Conservation (phyloP, 2,329 filamentous ascomycete genomes). For the Trichophyton rubrum region DNA sequence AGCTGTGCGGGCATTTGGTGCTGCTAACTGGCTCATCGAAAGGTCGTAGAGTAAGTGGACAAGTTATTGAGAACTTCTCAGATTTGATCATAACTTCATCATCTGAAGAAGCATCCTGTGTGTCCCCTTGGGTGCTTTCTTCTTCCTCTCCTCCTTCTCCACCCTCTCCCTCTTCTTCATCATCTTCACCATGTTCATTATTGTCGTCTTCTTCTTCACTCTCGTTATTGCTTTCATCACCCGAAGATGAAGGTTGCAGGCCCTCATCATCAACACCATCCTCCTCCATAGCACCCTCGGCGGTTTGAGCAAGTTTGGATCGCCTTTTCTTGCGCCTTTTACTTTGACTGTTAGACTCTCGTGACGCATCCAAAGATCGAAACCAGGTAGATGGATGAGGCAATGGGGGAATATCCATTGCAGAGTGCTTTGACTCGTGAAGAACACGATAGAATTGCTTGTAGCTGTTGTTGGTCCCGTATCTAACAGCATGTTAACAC, state of each 20-base stretch:
- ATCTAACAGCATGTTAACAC: slow-evolving; percentile 23
- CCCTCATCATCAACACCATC: background rate
- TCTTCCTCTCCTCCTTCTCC: slow-evolving; percentile 24
- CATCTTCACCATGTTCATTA: background rate
- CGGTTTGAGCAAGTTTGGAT: background rate
- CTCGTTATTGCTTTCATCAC: background rate
- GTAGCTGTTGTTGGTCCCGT: slow-evolving; percentile 49
- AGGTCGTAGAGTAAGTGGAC: slow-evolving; percentile 36
- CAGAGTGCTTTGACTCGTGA: slow-evolving; percentile 46
- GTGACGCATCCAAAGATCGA: slow-evolving; percentile 21
- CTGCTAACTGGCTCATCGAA: slow-evolving; percentile 38
- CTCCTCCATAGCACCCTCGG: background rate
- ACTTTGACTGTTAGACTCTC: slow-evolving; percentile 19
- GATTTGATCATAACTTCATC: slow-evolving; percentile 34
- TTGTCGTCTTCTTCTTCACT: background rate
- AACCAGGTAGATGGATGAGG: slow-evolving; percentile 53
- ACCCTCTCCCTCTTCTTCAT: slow-evolving; percentile 10
- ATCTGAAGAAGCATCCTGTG: background rate
- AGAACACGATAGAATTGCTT: slow-evolving; percentile 48
- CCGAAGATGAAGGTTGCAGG: background rate
- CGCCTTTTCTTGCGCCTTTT: slow-evolving; percentile 16
- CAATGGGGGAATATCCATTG: slow-evolving; percentile 40
- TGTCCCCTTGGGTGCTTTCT: background rate
- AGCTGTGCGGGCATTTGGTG: slow-evolving; percentile 39
- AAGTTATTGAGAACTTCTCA: slow-evolving; percentile 36